Conservation (phyloP, 2,329 filamentous ascomycete genomes). For the Botrytis elliptica region DNA sequence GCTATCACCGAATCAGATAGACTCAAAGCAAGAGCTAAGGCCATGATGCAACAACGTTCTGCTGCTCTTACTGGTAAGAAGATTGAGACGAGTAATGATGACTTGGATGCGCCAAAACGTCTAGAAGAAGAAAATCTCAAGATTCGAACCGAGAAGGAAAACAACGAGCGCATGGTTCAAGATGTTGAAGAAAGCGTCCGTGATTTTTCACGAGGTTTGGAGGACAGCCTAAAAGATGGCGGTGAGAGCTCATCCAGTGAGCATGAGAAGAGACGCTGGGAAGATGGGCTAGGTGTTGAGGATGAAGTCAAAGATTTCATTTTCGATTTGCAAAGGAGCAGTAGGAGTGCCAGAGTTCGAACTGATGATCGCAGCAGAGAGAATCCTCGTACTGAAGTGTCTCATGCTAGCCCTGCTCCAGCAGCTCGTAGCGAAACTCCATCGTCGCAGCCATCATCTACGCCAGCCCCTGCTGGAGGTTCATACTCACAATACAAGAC, state of each 20-base stretch:
- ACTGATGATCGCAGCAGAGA: slow-evolving; percentile 51
- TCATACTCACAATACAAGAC: slow-evolving; percentile 85
- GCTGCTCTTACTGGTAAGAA: slow-evolving; percentile 88
- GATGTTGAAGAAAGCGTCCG: slow-evolving; percentile 96
- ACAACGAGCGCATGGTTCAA: slow-evolving; percentile 92
- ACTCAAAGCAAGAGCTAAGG: slow-evolving; percentile 90
- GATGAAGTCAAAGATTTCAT: slow-evolving; percentile 98
- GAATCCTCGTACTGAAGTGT: slow-evolving; percentile 41
- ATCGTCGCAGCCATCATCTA: slow-evolving; percentile 50
- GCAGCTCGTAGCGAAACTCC: slow-evolving; percentile 35
- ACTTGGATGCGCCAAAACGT: slow-evolving; percentile 75
- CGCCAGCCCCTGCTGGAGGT: slow-evolving; percentile 52
- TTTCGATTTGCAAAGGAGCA: slow-evolving; percentile 87
- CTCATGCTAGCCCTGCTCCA: slow-evolving; percentile 41
- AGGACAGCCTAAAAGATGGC: slow-evolving; percentile 83
- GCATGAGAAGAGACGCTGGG: slow-evolving; percentile 91
- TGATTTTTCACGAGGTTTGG: slow-evolving; percentile 80
- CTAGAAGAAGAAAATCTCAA: slow-evolving; percentile 85
- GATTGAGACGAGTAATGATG: slow-evolving; percentile 65
- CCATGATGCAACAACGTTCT: slow-evolving; percentile 97
- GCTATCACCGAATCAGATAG: slow-evolving; percentile 89
- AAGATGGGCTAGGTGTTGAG: slow-evolving; percentile 92
- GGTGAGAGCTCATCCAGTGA: slow-evolving; percentile 73
- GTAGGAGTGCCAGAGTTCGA: slow-evolving; percentile 69
- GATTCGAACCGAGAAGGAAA: slow-evolving; percentile 81